Evolutionary conservation across 352 stramenopile species (phyloP), one percentile per base, ranked within the genome.

Genomic region (Phytophthora pistaciae): DNA sequence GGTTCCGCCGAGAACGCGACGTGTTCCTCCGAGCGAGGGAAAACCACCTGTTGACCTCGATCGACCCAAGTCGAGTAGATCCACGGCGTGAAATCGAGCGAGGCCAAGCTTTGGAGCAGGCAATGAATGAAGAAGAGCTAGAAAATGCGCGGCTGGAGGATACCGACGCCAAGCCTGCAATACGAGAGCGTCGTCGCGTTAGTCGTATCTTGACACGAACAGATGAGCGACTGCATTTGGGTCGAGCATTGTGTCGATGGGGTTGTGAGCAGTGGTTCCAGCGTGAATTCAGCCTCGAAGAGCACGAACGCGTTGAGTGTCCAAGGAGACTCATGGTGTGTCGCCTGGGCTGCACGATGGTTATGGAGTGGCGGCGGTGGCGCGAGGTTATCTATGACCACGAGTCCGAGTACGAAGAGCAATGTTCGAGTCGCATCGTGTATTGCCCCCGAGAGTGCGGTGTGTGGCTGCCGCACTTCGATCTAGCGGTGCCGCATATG

Each of bases 391-490:
- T 93, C 29, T 79, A 80, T 27, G 77, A 80, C 9, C 88, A 95
- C 66, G 88, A 95, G 63, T 73, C 66, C 9, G 68, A 83, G 25
- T 56, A 76, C 10, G 54, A 67, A 9, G 74, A 73, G n/a, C 52
- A 82, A 21, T 92, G 85, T 60, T 63, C 66, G 70, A 77, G 71
- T 20, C 80, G 84, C 5, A 91, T 95, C 27, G 67, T 87, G 10
- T 68, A 66, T 7, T 95, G 88, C 44, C 82, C 84, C 3, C 80
- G 84, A 44, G 77, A 90, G n/a, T 95, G 88, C 55, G 84, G 88
- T 1, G 78, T 92, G 16, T 95, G 85, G 80, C 60, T 90, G 10
- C 75, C 83, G 6, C 78, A 92, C 13, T 59, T 82, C 25, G 44
- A 71, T 4, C 63, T 95, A 33, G 58, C 68, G 13, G 53, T 72